These are phyloP conservation scores for Psophocarpus tetragonolobus DNA, from an alignment of 306 rosid species.

Conservation along the genomic window DNA sequence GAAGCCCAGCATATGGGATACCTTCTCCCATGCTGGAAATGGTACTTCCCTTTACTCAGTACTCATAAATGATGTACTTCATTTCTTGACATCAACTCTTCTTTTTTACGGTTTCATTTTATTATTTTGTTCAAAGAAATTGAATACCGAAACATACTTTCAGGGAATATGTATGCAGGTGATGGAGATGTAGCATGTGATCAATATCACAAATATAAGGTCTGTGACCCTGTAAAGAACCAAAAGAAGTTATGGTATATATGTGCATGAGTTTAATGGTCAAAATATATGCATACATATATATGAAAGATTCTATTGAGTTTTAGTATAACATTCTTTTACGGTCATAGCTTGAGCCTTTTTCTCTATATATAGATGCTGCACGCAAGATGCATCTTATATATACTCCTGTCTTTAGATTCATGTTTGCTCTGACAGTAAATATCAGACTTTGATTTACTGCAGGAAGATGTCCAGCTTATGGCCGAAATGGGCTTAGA, in stretches of 20 bases:
- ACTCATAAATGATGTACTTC: not conserved
- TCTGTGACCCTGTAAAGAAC: not conserved
- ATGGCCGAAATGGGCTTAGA: slow-evolving; percentile 41
- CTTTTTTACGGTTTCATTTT: too few relatives aligned
- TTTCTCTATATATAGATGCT: not conserved
- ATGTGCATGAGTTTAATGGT: too few relatives aligned
- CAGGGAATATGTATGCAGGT: slow-evolving; percentile 5
- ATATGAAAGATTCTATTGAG: too few relatives aligned
- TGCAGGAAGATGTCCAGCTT: slow-evolving; percentile 45
- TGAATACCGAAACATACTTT: not conserved
- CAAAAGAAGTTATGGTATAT: not conserved
- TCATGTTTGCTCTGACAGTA: not conserved
- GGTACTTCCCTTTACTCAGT: slow-evolving; percentile 4
- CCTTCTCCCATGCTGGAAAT: slow-evolving; percentile 27
- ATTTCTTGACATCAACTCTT: not conserved
- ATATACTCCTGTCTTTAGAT: not conserved
- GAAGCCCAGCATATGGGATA: slow-evolving; percentile 50
- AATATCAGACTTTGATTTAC: not conserved
- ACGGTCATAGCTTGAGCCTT: too few relatives aligned
- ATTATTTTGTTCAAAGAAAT: not conserved
- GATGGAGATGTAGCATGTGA: slow-evolving; percentile 32
- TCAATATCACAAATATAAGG: slow-evolving; percentile 49
- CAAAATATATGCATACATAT: too few relatives aligned
- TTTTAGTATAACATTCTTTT: too few relatives aligned
- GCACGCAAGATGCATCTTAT: not conserved